Evolutionary conservation across 2,329 filamentous ascomycete genomes (phyloP).

Genomic region (Neonectria coccinea): DNA sequence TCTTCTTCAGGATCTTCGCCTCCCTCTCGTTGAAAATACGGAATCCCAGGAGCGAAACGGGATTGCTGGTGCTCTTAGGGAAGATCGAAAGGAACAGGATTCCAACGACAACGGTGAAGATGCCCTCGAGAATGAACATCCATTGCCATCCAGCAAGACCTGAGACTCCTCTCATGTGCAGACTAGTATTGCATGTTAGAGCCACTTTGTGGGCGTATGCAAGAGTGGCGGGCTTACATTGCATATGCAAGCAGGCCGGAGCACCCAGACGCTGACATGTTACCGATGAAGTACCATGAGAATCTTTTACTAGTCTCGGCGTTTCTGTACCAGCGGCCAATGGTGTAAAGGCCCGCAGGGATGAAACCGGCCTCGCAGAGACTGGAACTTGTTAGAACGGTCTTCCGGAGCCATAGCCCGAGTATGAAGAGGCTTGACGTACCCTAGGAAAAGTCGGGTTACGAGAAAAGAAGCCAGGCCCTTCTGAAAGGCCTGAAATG

Average conservation of each 20-base stretch:
- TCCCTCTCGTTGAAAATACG: slow-evolving; percentile 52
- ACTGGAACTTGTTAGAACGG: slow-evolving; percentile 10
- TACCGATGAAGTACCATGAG: slow-evolving; percentile 59
- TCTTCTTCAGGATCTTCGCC: slow-evolving; percentile 48
- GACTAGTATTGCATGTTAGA: slow-evolving; percentile 20
- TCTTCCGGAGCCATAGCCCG: no score
- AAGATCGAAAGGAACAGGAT: slow-evolving; percentile 35
- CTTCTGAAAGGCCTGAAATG: slow-evolving; percentile 53
- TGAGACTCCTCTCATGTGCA: slow-evolving; percentile 41
- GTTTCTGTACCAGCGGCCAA: slow-evolving; percentile 61
- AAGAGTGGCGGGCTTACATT: slow-evolving; percentile 29
- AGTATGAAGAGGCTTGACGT: slow-evolving; percentile 11
- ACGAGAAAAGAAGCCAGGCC: slow-evolving; percentile 49
- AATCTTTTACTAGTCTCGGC: slow-evolving; percentile 60
- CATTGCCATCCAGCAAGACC: slow-evolving; percentile 44
- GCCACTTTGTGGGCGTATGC: background rate
- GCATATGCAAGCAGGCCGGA: slow-evolving; percentile 51
- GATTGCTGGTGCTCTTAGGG: slow-evolving; percentile 41
- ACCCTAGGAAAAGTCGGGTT: slow-evolving; percentile 52
- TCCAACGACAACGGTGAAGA: slow-evolving; percentile 49
- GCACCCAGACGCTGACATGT: slow-evolving; percentile 53
- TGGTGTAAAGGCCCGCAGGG: slow-evolving; percentile 58
- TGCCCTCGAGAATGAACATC: slow-evolving; percentile 48
- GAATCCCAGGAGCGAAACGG: slow-evolving; percentile 47
- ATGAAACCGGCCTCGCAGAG: slow-evolving; percentile 50